Evolutionary conservation across 306 rosid species (phyloP), one percentile per base, ranked within the genome.

Genomic region (Vigna trinervia): DNA sequence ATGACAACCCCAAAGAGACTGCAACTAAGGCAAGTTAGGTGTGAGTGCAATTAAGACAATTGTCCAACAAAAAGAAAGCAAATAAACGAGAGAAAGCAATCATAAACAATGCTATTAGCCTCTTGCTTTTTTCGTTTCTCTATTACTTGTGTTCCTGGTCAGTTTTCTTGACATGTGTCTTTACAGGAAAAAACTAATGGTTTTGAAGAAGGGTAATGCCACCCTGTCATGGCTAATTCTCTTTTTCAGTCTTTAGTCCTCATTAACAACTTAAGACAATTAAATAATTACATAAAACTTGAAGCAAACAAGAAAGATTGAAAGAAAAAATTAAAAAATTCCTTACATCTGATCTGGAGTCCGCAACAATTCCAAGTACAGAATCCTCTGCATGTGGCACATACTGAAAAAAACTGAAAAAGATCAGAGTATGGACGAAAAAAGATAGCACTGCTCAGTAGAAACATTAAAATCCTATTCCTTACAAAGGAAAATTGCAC

Each of bases 331-430:
- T 20, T 36, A 69, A 47, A 74, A 76, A 51, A 68, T 12, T 68
- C 41, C 97, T 90, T 92, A 95, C 99, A 79, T 95, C 99, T 12
- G 92, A 80, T 89, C 86, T 89, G 72, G 89, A 77, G 88, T 95
- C 97, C 36, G 87, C 89, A 76, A 95, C 89, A 63, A 95, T 90
- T 79, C 99, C 99, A 71, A 95, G 91, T 28, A 95, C 86, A 39
- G 93, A 88, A 87, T 95, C 99, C 85, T 75, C 97, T 48, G 88
- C 82, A 74, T 82, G 88, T 68, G 99, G 96, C 74, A 90, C 97
- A 83, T 95, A 95, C 99, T 92, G 90, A 46, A 80, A 9, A 82
- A 67, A 46, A 75, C 52, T 80, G 8, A 81, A 67, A 39, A 68
- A 11, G 60, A 72, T 67, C 76, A 43, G 58, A 64, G 41, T 14